Evolutionary conservation across 2,329 filamentous ascomycete species (phyloP).

Genomic region (Ophiosphaerella herpotricha): DNA sequence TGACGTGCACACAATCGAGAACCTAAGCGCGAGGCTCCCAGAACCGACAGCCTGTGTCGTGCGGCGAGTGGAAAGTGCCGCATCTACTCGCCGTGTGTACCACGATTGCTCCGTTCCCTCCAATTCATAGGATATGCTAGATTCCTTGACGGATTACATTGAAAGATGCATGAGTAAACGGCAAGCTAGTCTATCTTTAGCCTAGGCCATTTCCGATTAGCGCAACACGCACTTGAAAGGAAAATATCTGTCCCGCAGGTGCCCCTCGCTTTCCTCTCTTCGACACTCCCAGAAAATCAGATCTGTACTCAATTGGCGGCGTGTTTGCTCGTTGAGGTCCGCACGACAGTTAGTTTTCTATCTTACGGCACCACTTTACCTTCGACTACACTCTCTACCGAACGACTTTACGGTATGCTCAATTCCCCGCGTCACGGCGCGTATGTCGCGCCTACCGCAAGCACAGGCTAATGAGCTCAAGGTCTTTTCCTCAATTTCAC

Average conservation of each 20-base stretch:
- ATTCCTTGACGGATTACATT: no score
- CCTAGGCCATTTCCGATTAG: constrained; percentile 7
- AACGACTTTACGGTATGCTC: constrained; percentile 30
- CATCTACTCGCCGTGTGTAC: no score
- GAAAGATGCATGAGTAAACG: neutral
- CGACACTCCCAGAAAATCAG: constrained; percentile 1
- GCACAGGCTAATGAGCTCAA: constrained; percentile 24
- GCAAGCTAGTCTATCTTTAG: constrained; percentile 3
- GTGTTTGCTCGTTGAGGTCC: constrained; percentile 5
- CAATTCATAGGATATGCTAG: no score
- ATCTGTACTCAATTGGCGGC: constrained; percentile 19
- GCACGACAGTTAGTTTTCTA: constrained; percentile 10
- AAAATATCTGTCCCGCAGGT: constrained; percentile 11
- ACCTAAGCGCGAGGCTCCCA: no score
- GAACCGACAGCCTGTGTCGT: no score
- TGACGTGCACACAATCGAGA: neutral
- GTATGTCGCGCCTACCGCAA: constrained; percentile 4
- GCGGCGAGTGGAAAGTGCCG: no score
- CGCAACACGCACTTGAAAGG: constrained; percentile 5
- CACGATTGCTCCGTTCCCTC: no score
- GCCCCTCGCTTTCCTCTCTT: constrained; percentile 6
- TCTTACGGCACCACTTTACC: constrained; percentile 13
- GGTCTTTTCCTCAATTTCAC: constrained; percentile 25
- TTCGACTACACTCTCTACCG: constrained; percentile 20
- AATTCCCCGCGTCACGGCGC: constrained; percentile 5